Evolutionary conservation across 192 early-diverging fungal species (phyloP).

Genomic region (Helicostylum pulchrum): DNA sequence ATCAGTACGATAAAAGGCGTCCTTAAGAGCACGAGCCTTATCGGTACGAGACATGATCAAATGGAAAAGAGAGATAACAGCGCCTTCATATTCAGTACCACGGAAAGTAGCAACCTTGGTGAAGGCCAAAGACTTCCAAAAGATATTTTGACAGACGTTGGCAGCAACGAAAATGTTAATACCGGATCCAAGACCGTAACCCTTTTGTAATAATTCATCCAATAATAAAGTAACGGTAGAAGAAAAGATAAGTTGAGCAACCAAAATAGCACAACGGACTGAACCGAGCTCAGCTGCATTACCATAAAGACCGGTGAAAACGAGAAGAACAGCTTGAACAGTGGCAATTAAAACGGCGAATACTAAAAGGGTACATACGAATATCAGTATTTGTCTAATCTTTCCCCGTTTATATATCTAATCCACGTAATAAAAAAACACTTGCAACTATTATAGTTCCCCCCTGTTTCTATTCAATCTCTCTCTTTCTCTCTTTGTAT

Average conservation of each 20-base stretch:
- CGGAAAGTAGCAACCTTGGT: slow-evolving; percentile 95
- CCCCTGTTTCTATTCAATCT: not conserved
- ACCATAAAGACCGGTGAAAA: slow-evolving; percentile 97
- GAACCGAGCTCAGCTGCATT: slow-evolving; percentile 90
- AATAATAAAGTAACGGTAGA: slow-evolving; percentile 95
- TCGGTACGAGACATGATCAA: slow-evolving; percentile 90
- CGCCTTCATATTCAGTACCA: slow-evolving; percentile 98
- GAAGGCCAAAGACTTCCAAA: slow-evolving; percentile 97
- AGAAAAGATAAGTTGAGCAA: slow-evolving; percentile 95
- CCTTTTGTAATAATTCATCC: slow-evolving; percentile 99
- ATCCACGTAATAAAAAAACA: too few relatives aligned
- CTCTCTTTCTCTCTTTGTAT: not conserved
- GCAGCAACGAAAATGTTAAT: slow-evolving; percentile 99
- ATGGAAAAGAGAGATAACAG: slow-evolving; percentile 92
- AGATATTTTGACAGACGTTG: slow-evolving; percentile 98
- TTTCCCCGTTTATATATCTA: not conserved
- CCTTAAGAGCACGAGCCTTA: slow-evolving; percentile 94
- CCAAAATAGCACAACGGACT: slow-evolving; percentile 90
- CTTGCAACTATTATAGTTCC: too few relatives aligned
- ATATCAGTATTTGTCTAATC: not conserved
- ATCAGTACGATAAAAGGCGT: slow-evolving; percentile 91
- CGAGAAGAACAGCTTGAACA: slow-evolving; percentile 94
- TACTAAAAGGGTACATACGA: slow-evolving; percentile 40
- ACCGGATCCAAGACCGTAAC: slow-evolving; percentile 98
- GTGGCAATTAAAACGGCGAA: slow-evolving; percentile 98